Evolutionary conservation across 129 eudicot genomes (phyloP).

Genomic region (Escallonia rubra): DNA sequence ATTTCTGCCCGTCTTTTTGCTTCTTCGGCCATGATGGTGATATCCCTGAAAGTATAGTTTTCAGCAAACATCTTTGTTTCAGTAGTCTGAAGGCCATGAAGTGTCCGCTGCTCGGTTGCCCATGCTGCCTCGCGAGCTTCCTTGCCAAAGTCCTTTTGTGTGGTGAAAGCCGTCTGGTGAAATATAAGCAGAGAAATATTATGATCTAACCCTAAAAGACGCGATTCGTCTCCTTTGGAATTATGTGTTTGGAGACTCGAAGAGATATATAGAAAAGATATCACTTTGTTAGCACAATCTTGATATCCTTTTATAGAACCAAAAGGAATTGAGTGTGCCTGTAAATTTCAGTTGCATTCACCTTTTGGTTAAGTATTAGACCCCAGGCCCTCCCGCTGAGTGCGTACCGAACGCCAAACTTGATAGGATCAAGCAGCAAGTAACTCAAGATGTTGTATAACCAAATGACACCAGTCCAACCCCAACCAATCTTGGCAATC

Average conservation of each 20-base stretch:
- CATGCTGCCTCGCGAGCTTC: no score
- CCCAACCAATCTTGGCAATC: constrained; percentile 38
- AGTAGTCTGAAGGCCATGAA: constrained; percentile 14
- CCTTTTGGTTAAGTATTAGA: constrained; percentile 19
- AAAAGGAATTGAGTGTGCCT: no score
- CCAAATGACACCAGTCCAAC: constrained; percentile 8
- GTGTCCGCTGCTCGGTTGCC: constrained; percentile 3
- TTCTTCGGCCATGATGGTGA: constrained; percentile 26
- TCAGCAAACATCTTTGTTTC: constrained; percentile 15
- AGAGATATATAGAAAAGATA: no score
- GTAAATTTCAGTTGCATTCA: constrained; percentile 2
- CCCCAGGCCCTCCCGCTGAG: constrained; percentile 37
- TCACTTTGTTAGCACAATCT: no score
- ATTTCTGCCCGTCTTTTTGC: no score
- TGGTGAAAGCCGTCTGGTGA: constrained; percentile 25
- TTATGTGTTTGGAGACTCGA: no score
- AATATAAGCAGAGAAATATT: neutral
- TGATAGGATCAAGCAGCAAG: constrained; percentile 31
- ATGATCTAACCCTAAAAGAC: no score
- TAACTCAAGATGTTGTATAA: constrained; percentile 21
- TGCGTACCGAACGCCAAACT: constrained; percentile 20
- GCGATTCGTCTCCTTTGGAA: no score
- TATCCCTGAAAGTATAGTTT: constrained; percentile 15
- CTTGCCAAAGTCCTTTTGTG: neutral
- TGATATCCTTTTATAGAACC: no score